Base-by-base conservation (phyloP, 768 basidiomycete species). In the Trametes meyenii region DNA sequence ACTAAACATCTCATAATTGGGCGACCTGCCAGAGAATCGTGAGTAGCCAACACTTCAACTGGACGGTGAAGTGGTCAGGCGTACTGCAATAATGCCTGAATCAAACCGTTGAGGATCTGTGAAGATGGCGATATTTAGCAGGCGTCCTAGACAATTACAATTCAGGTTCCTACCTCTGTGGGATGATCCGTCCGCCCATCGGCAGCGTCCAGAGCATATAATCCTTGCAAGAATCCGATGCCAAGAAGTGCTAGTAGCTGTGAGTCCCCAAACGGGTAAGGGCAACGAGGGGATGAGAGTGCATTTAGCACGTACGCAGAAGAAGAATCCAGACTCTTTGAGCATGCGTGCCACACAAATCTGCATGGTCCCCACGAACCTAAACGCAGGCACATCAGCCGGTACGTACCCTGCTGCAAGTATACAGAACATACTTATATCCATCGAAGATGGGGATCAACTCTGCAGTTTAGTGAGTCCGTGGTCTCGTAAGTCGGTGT, bases 331-430 rank as follows among this genome's bases (percentile, higher is more conserved):
- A 19, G 93, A 95, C 74, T 98, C 94, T 70, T 90, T 88, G 63
- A 98, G 75, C 95, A 98, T 98, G 13, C 94, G 82, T 19, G 92
- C 86, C 1, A 96, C 86, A 62, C 95, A 96, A 29, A 98, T 94
- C 71, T 96, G 94, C 87, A 97, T 87, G 0, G 90, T 94, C 8
- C 95, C 95, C 48, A 98, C 85, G 67, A 91, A 91, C 69, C 89
- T 90, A 21, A 11, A 46, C 45, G 21, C 21, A 33, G 19, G 45
- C 42, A 38, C 14, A 13, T n/a, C 14, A 14, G 16, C 5, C 40
- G 13, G 13, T 42, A 14, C 35, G 46, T 6, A 16, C 11, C 5
- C 2, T 0, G 40, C 24, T n/a, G 38, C 12, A 39, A n/a, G 40
- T 19, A 8, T 38, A 36, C 23, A 21, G 3, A 2, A 60, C 83